Base-by-base conservation (phyloP, 2,329 filamentous ascomycete species). In the Fusarium musae region DNA sequence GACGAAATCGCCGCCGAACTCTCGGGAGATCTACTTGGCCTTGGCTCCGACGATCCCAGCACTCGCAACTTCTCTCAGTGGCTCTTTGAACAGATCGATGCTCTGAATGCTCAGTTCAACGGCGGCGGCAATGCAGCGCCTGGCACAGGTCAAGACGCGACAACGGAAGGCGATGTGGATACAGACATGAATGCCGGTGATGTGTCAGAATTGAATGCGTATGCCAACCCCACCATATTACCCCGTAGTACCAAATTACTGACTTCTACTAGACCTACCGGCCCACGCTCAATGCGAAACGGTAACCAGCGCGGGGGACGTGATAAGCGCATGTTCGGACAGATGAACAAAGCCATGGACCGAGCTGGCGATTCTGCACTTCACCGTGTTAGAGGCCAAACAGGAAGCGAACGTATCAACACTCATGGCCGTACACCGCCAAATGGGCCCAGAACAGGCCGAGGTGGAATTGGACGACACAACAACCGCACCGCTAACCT, bases 261-360 rank as follows among this genome's bases (percentile, higher is more conserved):
- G 82, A 89, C 84, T 63, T 44, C 46, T 40, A 13, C 11, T 78
- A 98, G 96, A 79, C 96, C 96, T 15, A 98, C 95, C 58, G 96
- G 96, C 63, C 96, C 96, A 23, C 96, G 95, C 81, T 95, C 95
- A 39, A 97, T 98, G 95, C 93, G 96, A 79, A 94, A 93, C 80
- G 65, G 90, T 59, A 89, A 85, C 76, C 80, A 80, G 60, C 83
- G 88, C 63, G 85, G 87, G 62, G 88, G 90, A 61, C 91, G 93
- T 75, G 93, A 93, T 66, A 95, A 94, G 81, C 91, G 94, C 70
- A 91, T 98, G 86, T 87, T 98, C 63, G 94, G 94, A 56, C 94
- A 98, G 76, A 89, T 97, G 79, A 91, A 92, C 80, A 93, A 93
- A 78, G 90, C 91, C 19, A 91, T 97, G 90, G 94, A 97, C 77